Percentiles rank a stretch among this genome's conserved stretches.
These are phyloP conservation scores for Ogataea parapolymorpha DNA, from an alignment of 805 yeast species.

Conservation along the genomic window DNA sequence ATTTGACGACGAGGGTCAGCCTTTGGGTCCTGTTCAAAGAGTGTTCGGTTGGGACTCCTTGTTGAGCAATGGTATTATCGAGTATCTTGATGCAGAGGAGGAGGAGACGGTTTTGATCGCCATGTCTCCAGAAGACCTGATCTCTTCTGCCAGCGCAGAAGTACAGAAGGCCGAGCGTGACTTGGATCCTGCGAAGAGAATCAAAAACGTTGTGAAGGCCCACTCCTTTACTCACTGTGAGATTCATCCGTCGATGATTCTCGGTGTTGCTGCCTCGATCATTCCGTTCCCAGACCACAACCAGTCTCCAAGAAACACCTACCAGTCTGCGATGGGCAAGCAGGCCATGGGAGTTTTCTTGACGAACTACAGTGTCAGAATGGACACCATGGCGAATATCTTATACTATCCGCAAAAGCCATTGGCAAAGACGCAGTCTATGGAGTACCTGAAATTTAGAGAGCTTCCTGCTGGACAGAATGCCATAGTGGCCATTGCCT, in stretches of 20 bases:
- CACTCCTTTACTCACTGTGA: conserved; percentile 98
- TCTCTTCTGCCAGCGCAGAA: conserved; percentile 44
- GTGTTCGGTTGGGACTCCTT: conserved; percentile 80
- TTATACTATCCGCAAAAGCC: conserved; percentile 98
- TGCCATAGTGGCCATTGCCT: conserved; percentile 96
- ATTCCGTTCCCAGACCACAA: conserved; percentile 99
- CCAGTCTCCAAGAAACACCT: conserved; percentile 98
- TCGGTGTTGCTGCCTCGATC: conserved; percentile 97
- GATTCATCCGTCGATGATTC: conserved; percentile 97
- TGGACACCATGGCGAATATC: conserved; percentile 99
- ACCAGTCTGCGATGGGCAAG: conserved; percentile 99
- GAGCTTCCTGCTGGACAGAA: conserved; percentile 99
- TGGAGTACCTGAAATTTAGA: conserved; percentile 96
- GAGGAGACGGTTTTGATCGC: conserved; percentile 98
- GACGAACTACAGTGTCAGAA: conserved; percentile 92
- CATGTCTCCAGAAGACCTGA: conserved; percentile 96
- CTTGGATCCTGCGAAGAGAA: conserved; percentile 78
- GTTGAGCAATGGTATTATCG: conserved; percentile 83
- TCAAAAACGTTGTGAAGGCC: conserved; percentile 52
- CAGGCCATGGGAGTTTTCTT: conserved; percentile 99
- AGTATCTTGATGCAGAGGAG: conserved; percentile 97
- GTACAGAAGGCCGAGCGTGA: conserved; percentile 38
- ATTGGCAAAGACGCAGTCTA: conserved; percentile 93
- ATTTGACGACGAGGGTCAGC: conserved; percentile 44
- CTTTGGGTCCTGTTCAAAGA: conserved; percentile 38